Evolutionary conservation across 2,329 filamentous ascomycete genomes (phyloP), one percentile per base, ranked within the genome.

Genomic region (Aphanocladium album): DNA sequence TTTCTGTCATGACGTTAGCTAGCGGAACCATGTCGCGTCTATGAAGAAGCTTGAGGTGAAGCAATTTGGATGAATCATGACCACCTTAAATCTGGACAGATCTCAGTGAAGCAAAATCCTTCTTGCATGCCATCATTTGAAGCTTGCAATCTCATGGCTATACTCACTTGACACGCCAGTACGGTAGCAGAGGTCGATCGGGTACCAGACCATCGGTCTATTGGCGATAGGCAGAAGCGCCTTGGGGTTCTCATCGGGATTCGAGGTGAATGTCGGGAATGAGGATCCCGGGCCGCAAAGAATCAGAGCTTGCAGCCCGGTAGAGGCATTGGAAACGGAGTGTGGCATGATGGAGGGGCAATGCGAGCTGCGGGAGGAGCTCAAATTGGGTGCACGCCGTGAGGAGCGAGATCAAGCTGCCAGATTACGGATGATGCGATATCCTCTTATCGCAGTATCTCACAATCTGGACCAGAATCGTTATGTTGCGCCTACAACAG

Each of bases 121-220:
- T 25, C n/a, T 35, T 35, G 25, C 19, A 9, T 21, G 5, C 14
- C n/a, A 27, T 21, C 53, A 23, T 21, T 14, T 39, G 5, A 35
- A n/a, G 43, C 33, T 57, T 5, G 33, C 25, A 9, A 35, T 12
- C 3, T 37, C 27, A 17, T 39, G 14, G 14, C 3, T 35, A 53
- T 49, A 73, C 83, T 74, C 74, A 90, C 89, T 81, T 69, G 87
- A 89, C 65, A 93, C 85, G 66, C 90, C 90, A 73, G 89, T 90
- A 41, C 90, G 85, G 70, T 91, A 89, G 74, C 90, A 93, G 77
- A 91, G 93, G 68, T 93, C 90, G 45, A 95, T 83, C 6, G 90
- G 88, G 72, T 95, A 95, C 89, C 91, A 93, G 50, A 95, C 88
- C 90, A 95, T 95, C 1, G 90, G 90, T 66, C 90, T 78, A 72